These are phyloP conservation scores for Pholiota conissans DNA, from an alignment of 768 basidiomycete genomes.

Conservation along the genomic window DNA sequence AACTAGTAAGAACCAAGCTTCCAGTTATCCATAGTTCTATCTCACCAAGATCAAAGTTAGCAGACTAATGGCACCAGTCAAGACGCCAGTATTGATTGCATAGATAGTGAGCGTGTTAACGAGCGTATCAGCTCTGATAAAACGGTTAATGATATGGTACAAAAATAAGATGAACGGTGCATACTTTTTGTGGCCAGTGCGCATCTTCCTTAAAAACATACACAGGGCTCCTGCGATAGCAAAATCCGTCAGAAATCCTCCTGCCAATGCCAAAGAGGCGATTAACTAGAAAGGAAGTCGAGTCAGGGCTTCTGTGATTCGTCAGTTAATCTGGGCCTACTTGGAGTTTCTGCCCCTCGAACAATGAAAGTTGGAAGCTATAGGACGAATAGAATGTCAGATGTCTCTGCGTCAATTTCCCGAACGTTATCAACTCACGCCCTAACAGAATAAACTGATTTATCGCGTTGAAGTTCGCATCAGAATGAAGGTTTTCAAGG, in stretches of 20 bases:
- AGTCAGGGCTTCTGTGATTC: not conserved
- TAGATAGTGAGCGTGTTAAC: constrained; percentile 58
- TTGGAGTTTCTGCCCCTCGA: constrained; percentile 34
- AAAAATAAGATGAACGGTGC: constrained; percentile 25
- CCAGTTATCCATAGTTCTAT: not conserved
- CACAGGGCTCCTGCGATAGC: constrained; percentile 51
- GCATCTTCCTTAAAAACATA: constrained; percentile 53
- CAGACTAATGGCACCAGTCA: constrained; percentile 55
- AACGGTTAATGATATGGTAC: not conserved
- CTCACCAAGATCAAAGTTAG: constrained; percentile 36
- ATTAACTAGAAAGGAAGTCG: constrained; percentile 32
- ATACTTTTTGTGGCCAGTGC: constrained; percentile 43
- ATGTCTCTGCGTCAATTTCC: too few species aligned
- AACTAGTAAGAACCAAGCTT: not conserved
- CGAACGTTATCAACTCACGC: constrained; percentile 31
- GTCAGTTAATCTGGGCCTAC: constrained; percentile 25
- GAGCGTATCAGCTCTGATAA: constrained; percentile 54
- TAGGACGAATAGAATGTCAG: not conserved
- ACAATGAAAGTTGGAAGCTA: constrained; percentile 36
- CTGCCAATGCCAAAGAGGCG: constrained; percentile 47
- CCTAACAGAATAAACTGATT: constrained; percentile 40
- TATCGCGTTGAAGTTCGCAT: not conserved
- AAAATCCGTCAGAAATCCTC: constrained; percentile 51
- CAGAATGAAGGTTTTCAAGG: not conserved
- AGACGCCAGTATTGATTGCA: constrained; percentile 59